Evolutionary conservation across 305 asterid species (phyloP), one percentile per base, ranked within the genome.

Genomic region (Andrographis paniculata): DNA sequence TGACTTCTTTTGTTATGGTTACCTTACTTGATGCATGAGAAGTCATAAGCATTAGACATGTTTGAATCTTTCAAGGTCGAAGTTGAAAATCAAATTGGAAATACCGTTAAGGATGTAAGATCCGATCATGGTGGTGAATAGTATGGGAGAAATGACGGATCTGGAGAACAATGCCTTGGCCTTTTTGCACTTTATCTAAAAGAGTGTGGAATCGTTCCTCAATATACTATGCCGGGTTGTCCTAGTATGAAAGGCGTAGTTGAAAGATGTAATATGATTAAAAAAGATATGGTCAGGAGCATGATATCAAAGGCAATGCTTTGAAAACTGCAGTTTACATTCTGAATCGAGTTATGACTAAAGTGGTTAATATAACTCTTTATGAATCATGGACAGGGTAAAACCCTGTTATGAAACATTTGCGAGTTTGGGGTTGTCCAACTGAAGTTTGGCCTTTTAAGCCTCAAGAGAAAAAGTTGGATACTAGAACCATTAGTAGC

Each of bases 201-300:
- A 17, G 50, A 45, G 13, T 43, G 50, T 30, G 45, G 45, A 8
- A 42, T 47, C 6, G 44, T 48, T 17, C 63, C 43, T 1, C 30
- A 57, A 1, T 48, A 24, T 42, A 57, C 55, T 14, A 57, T 57
- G 42, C 13, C 12, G 39, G 55, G 35, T 9, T 14, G 12, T 0
- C 48, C 54, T 5, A 56, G 22, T 38, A 36, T 21, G 38, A 46
- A 36, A 21, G 41, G 49, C 19, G 50, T 39, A 6, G 42, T 42
- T 39, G 43, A 57, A 12, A 27, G 48, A 57, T 0, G 2, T 6
- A 57, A 57, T 10, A 12, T 18, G 10, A 18, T 18, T 9, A 23
- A 38, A 23, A 39, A 57, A 1, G 50, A 57, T 13, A 57, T 37
- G 55, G 55, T 39, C 12, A 24, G 49, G 5, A 57, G 43, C 27